phyloP scores from a whole-genome alignment of 208 protist genomes.

The Crithidia bombi region DNA sequence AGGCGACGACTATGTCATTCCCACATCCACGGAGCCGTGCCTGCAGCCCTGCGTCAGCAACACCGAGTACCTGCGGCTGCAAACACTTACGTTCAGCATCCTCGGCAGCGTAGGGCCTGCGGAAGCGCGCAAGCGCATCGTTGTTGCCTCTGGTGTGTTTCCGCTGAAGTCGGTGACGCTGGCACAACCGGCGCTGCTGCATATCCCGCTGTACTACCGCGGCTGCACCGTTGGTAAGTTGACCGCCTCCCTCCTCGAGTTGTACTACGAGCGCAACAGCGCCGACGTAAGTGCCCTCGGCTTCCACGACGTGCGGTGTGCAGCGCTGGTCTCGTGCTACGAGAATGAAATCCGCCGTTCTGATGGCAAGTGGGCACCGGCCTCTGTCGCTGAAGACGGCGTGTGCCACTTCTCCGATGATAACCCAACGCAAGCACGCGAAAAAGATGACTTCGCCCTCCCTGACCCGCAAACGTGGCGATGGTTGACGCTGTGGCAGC shows the following conservation, averaged over 20 bases:
- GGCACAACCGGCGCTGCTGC: constrained; percentile 41
- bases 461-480: constrained; percentile 46
- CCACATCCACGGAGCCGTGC: constrained; percentile 26
- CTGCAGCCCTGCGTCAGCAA: constrained; percentile 59
- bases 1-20: constrained; percentile 35
- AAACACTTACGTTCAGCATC: constrained; percentile 62
- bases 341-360: constrained; percentile 57
- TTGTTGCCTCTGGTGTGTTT: constrained; percentile 62
- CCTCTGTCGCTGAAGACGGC: constrained; percentile 31
- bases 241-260: constrained; percentile 38
- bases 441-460: constrained; percentile 43
- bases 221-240: constrained; percentile 55
- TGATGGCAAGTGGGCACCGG: constrained; percentile 37
- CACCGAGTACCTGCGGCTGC: constrained; percentile 59
- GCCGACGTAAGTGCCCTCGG: constrained; percentile 46
- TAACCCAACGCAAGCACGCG: constrained; percentile 32
- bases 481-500: constrained; percentile 62
- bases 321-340: constrained; percentile 54
- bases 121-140: constrained; percentile 26
- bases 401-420: constrained; percentile 41
- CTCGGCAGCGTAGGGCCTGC: constrained; percentile 36
- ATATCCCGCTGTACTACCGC: constrained; percentile 60
- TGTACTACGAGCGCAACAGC: constrained; percentile 55
- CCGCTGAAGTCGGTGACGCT: constrained; percentile 58
- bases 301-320: constrained; percentile 34